Evolutionary conservation across 345 rosid species (phyloP).

Genomic region (Capsella bursapastoris): DNA sequence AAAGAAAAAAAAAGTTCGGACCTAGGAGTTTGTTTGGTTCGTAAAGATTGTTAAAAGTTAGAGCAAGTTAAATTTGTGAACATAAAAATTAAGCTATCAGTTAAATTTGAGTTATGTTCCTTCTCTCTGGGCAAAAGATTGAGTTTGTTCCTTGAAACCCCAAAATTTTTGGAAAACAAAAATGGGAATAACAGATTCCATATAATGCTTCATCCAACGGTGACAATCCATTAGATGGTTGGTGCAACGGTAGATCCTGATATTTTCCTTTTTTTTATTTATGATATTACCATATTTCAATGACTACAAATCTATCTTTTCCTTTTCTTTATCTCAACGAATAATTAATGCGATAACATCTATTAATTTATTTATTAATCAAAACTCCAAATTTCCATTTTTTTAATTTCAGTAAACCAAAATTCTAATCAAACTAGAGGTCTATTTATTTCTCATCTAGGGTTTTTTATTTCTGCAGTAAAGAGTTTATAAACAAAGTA

Average conservation of each 20-base stretch:
- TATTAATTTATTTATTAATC: not conserved
- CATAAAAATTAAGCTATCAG: too few relatives aligned
- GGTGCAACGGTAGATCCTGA: not conserved
- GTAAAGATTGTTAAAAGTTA: not conserved
- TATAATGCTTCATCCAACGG: conserved; percentile 17
- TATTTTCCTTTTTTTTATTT: conserved; percentile 9
- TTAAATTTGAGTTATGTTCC: too few relatives aligned
- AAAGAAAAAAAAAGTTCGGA: too few relatives aligned
- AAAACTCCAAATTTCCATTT: not conserved
- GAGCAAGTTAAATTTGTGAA: not conserved
- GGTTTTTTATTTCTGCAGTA: not conserved
- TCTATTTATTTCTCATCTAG: not conserved
- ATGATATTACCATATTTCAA: not conserved
- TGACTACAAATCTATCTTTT: not conserved
- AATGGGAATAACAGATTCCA: not conserved
- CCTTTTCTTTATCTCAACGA: not conserved
- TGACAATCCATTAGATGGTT: not conserved
- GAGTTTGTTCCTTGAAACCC: too few relatives aligned
- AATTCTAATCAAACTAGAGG: conserved; percentile 7
- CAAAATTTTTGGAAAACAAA: too few relatives aligned
- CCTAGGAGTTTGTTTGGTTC: too few relatives aligned
- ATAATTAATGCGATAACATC: not conserved
- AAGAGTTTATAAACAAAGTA: not conserved
- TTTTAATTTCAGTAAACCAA: not conserved
- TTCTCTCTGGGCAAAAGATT: too few relatives aligned